Base-by-base conservation (phyloP, 2,329 filamentous ascomycete genomes). In the Aurifilum marmelostoma region DNA sequence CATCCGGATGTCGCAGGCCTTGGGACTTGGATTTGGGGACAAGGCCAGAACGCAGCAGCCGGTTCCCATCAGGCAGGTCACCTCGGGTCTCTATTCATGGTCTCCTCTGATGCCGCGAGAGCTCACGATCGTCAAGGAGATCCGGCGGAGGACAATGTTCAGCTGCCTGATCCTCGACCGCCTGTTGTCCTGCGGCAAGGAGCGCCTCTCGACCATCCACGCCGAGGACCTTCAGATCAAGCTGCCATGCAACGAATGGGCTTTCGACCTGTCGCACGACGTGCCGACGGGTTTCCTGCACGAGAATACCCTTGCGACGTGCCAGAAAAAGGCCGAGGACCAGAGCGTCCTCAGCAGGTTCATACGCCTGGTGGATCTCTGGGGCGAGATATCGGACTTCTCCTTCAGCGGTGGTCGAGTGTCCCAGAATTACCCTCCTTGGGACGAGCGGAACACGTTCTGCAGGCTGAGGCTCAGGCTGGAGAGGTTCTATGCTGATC, bases 101-200 rank as follows among this genome's bases (percentile, higher is more conserved):
- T 21, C 6, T 21, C 43, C 43, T 8, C 52, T 56, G 52, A 27
- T 11, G 24, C 3, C 7, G 4, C 18, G 34, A 9, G 78, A 76
- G 43, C 77, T 81, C 21, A 84, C 87, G 61, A 85, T 90, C 29
- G 80, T 85, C 47, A 87, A 87, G 68, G 91, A 93, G 76, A 85
- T 90, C 16, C 83, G 85, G 70, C 83, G 91, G 34, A 85, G 91
- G 8, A 92, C 91, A 0, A 91, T 92, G 81, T 93, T 91, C 81
- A 92, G 90, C 73, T 92, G 90, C 74, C 89, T 91, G 69, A 88
- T 92, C 65, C 82, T 93, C 73, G 91, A 93, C 75, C 86, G 90
- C 3, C 87, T 92, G 77, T 80, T 92, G 32, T 87, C 89, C 47
- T 89, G 87, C 73, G 90, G 90, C 27, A 87, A 87, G 71, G 84